A percentile compares a stretch with the other conserved stretches of the same genome.
phyloP scores from a whole-genome alignment of 148 eudicot species.

The Silene conica region DNA sequence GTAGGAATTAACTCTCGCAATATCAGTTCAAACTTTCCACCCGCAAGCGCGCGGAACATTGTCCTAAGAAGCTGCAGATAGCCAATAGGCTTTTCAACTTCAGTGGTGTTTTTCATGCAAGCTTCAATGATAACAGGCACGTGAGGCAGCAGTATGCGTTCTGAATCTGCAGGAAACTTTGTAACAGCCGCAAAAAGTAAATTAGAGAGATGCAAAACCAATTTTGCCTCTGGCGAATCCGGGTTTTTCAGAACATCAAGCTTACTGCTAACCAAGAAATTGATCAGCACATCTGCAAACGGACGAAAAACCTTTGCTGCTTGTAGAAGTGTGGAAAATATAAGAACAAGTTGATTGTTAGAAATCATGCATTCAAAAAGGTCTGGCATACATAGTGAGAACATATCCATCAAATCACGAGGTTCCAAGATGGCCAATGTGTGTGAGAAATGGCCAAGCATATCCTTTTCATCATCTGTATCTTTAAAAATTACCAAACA shows the following conservation, averaged over 20 bases:
- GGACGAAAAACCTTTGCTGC: conserved; percentile 76
- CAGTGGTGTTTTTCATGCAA: conserved; percentile 85
- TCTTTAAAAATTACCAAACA: conserved; percentile 88
- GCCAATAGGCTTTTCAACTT: conserved; percentile 89
- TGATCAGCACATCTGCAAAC: conserved; percentile 84
- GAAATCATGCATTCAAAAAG: conserved; percentile 97
- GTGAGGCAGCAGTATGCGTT: conserved; percentile 90
- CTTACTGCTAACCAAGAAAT: conserved; percentile 90
- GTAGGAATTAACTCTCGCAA: conserved; percentile 76
- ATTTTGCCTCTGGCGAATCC: conserved; percentile 86
- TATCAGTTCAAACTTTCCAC: conserved; percentile 89
- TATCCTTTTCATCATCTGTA: conserved; percentile 92
- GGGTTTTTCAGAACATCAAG: conserved; percentile 92
- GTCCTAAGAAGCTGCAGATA: conserved; percentile 92
- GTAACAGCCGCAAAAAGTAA: conserved; percentile 75
- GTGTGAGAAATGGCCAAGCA: conserved; percentile 84
- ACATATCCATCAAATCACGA: conserved; percentile 97
- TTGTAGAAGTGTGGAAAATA: conserved; percentile 76
- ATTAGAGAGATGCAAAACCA: conserved; percentile 87
- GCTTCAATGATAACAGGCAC: conserved; percentile 91
- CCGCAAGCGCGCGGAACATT: conserved; percentile 96
- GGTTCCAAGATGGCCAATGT: conserved; percentile 91
- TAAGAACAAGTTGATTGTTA: conserved; percentile 76
- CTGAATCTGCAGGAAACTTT: conserved; percentile 87
- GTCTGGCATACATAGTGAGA: conserved; percentile 95